Base-by-base conservation (phyloP, 805 yeast species). In the Limtongozyma cylindracea region DNA sequence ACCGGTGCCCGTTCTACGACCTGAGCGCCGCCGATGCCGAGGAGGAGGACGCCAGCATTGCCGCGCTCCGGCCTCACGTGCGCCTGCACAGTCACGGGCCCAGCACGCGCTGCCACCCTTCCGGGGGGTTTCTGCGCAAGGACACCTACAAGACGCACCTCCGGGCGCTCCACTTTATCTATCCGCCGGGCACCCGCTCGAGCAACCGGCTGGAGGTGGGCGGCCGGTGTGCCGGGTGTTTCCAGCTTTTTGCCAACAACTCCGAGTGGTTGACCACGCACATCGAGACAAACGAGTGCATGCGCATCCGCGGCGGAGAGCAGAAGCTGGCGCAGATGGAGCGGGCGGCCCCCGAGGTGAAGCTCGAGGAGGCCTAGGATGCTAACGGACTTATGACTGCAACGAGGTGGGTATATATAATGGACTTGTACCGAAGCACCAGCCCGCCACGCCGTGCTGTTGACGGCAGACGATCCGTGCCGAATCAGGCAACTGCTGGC, bases 141-240 rank as follows among this genome's bases (percentile, higher is more conserved):
- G 70, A 61, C 34, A 61, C 70, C 5, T 59, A 56, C 36, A 59
- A 60, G 31, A 61, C 64, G 2, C 70, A 61, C 35, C 45, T 61
- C 23, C 61, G 59, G 31, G 53, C 66, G 6, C 41, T 62, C 24
- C 70, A 61, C 35, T 61, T 61, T 34, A 50, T 51, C 20, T 61
- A 61, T 29, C 70, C 70, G 17, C 48, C 57, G 18, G 69, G 67
- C 4, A 56, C 61, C 9, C 50, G 50, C 28, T 49, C 60, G 4
- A 48, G 46, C 25, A 54, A 52, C 21, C 35, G 69, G 22, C 32
- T 41, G 11, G 37, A 35, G 22, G 39, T 53, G 8, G 37, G 52
- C 4, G 69, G 69, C 8, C 39, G 52, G 20, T 61, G 69, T 36
- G 56, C 62, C 12, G 59, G 61, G 42, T 61, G 69, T 36, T 61